Evolutionary conservation across 192 early-diverging fungal species (phyloP).

Genomic region (Umbelopsis vinacea): DNA sequence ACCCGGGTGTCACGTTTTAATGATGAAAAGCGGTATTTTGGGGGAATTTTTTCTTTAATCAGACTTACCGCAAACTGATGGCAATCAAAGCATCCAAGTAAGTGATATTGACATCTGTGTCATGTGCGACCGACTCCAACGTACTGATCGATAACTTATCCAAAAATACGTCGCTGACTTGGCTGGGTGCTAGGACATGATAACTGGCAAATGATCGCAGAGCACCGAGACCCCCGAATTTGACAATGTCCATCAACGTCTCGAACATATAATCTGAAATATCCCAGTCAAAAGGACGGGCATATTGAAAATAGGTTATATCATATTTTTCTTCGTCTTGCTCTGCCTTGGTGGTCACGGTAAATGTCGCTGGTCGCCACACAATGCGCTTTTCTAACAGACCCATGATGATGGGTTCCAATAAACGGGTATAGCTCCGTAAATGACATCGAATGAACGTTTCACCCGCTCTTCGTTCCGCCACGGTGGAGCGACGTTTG

Average conservation of each 20-base stretch:
- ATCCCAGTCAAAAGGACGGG: constrained; percentile 65
- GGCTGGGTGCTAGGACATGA: not conserved
- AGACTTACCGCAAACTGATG: constrained; percentile 15
- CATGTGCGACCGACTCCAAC: not conserved
- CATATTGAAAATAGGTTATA: constrained; percentile 54
- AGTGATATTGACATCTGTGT: not conserved
- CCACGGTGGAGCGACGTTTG: constrained; percentile 50
- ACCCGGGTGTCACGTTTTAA: not conserved
- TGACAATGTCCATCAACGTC: constrained; percentile 53
- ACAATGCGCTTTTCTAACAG: constrained; percentile 54
- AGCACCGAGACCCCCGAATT: constrained; percentile 59
- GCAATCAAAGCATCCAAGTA: constrained; percentile 21
- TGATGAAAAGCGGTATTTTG: not conserved
- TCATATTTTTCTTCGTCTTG: constrained; percentile 30
- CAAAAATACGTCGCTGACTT: not conserved
- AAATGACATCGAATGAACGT: constrained; percentile 73
- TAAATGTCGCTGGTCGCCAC: constrained; percentile 20
- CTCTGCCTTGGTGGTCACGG: constrained; percentile 34
- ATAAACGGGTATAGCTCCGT: constrained; percentile 58
- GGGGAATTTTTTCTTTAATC: too few relatives aligned
- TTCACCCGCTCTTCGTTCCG: constrained; percentile 64
- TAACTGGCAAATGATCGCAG: constrained; percentile 30
- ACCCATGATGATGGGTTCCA: constrained; percentile 62
- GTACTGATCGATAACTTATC: not conserved
- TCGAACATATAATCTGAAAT: constrained; percentile 71